Evolutionary conservation across 257 asterid genomes (phyloP), one percentile per base, ranked within the genome.

Genomic region (Eucommia ulmoides): DNA sequence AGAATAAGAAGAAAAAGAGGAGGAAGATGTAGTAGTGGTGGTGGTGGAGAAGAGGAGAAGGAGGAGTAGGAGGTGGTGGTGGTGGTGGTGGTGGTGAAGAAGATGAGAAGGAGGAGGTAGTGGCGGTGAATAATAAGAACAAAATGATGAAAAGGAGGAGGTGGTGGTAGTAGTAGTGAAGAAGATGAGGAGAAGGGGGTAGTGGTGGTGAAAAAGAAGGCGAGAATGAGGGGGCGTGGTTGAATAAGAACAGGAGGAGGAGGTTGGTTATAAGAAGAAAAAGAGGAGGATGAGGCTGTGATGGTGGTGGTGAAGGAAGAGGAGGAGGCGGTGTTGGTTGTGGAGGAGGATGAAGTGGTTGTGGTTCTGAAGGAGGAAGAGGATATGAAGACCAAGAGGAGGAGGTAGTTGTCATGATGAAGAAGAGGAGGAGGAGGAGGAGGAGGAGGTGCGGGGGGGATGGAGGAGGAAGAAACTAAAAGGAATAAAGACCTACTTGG

Each of bases 401-500:
- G n/a, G n/a, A n/a, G n/a, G n/a, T n/a, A n/a, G n/a, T n/a, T n/a
- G n/a, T n/a, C n/a, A n/a, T n/a, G n/a, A n/a, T n/a, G n/a, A n/a
- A 0, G 48, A 42, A 29, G 38, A 12, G 38, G 12, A 29, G 7
- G 38, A 29, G 12, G 7, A 12, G 7, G 12, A 29, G 7, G 7
- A 29, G 12, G 38, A 5, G 7, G 38, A 29, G 12, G 12, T n/a
- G 12, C n/a, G n/a, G 12, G 7, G 38, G 12, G 7, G 12, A 12
- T n/a, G 38, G 38, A 5, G 12, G 3, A 23, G 42, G 14, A 23
- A 18, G 11, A 17, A 21, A 15, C n/a, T n/a, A 23, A 22, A 53
- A 18, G 12, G 12, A 26, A 33, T 14, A 9, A 11, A 3, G 54
- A 61, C 74, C 66, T 74, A 89, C 98, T 78, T 74, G 75, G 41